Conservation (phyloP, 441 rosid species). For the Erodium moschatum region DNA sequence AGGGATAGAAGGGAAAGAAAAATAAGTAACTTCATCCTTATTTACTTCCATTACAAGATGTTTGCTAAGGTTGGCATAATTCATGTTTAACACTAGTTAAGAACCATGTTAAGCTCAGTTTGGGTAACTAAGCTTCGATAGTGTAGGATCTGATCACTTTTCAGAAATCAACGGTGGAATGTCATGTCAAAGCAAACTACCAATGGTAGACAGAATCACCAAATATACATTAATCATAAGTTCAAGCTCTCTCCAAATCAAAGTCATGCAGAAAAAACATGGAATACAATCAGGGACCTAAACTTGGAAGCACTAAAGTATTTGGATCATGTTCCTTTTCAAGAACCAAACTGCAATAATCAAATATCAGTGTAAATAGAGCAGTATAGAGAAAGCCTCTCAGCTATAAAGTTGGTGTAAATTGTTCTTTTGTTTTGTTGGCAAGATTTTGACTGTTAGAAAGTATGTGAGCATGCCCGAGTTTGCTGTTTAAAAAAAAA, state of each 20-base stretch:
- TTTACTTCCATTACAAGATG: background rate
- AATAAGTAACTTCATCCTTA: background rate
- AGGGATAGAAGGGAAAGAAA: slow-evolving; percentile 5
- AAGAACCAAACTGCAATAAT: background rate
- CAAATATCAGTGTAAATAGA: slow-evolving; percentile 2
- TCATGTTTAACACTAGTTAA: background rate
- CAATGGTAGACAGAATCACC: background rate
- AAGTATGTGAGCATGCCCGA: background rate
- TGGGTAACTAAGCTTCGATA: background rate
- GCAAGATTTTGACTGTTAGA: background rate
- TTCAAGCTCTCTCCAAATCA: background rate
- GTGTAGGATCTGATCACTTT: background rate
- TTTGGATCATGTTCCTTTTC: background rate
- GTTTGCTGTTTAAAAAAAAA: background rate
- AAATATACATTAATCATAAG: background rate
- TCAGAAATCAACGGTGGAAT: background rate
- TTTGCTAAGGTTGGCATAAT: background rate
- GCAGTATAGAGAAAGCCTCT: background rate
- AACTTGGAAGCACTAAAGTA: background rate
- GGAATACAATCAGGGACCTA: slow-evolving; percentile 1
- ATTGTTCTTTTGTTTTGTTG: background rate
- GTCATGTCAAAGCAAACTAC: background rate
- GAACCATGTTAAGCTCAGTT: background rate
- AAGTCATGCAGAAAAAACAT: background rate
- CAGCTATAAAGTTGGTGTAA: background rate